These are phyloP conservation scores for Citeromyces nyonsensis DNA, from an alignment of 805 yeast genomes.

Conservation along the genomic window DNA sequence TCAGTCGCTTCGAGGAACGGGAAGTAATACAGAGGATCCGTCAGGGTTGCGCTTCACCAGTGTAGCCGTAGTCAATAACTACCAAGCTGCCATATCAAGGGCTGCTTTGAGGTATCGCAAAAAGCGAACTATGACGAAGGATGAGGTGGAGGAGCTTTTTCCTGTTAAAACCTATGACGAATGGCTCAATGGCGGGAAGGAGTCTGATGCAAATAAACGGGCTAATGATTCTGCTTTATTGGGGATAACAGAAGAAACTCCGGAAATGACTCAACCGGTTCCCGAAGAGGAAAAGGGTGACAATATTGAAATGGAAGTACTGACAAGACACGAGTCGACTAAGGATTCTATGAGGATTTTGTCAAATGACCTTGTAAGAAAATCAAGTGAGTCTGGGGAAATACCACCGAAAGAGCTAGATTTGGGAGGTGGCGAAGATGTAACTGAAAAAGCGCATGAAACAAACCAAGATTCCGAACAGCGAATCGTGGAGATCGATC, in stretches of 20 bases:
- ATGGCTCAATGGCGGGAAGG: constrained; percentile 50
- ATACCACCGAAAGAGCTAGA: too few species aligned
- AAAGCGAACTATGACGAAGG: constrained; percentile 37
- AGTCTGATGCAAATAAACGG: constrained; percentile 25
- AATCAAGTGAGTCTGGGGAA: too few species aligned
- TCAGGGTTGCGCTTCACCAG: too few species aligned
- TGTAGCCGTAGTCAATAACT: too few species aligned
- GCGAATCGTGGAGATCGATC: not conserved
- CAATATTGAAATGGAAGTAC: constrained; percentile 7
- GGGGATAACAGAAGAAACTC: not conserved
- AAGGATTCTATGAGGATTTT: not conserved
- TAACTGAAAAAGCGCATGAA: constrained; percentile 1
- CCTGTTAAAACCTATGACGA: constrained; percentile 40
- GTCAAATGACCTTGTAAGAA: too few species aligned
- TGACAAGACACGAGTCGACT: constrained; percentile 1
- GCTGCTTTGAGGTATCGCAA: constrained; percentile 2
- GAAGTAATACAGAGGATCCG: too few species aligned
- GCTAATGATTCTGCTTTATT: constrained; percentile 11
- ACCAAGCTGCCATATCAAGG: too few species aligned
- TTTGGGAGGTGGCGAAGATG: not conserved
- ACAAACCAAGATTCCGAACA: too few species aligned
- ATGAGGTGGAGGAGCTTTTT: constrained; percentile 44
- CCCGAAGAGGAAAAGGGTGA: constrained; percentile 18
- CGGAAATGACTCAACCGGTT: not conserved
- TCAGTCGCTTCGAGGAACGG: constrained; percentile 2